Conservation (phyloP, 192 early-diverging fungal species). For the Obelidium mucronatum region DNA sequence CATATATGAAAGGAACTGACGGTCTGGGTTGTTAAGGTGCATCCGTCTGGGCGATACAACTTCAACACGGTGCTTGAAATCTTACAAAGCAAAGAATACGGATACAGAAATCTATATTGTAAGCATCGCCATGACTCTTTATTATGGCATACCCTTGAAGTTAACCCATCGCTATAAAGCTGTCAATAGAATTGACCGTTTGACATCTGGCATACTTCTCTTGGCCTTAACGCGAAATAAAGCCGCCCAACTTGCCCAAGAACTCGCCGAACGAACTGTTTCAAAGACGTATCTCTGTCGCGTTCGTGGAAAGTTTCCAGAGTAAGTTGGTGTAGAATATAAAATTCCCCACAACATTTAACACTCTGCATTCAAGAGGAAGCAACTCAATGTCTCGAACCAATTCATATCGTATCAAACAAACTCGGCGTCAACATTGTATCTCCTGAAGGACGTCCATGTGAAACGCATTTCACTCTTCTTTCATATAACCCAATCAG, state of each 20-base stretch:
- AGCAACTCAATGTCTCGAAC: slow-evolving; percentile 68
- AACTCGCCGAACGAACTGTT: slow-evolving; percentile 73
- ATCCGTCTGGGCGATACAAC: slow-evolving; percentile 85
- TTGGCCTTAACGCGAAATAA: slow-evolving; percentile 64
- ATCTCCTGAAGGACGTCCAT: slow-evolving; percentile 82
- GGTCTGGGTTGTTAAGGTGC: no score
- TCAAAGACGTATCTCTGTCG: slow-evolving; percentile 89
- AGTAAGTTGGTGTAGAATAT: not conserved
- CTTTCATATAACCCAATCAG: slow-evolving; percentile 68
- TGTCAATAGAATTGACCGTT: slow-evolving; percentile 91
- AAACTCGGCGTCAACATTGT: slow-evolving; percentile 92
- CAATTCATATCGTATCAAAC: slow-evolving; percentile 83
- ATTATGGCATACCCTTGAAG: not conserved
- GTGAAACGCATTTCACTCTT: slow-evolving; percentile 77
- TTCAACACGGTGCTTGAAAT: slow-evolving; percentile 75
- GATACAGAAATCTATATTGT: slow-evolving; percentile 42
- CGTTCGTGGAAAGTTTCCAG: slow-evolving; percentile 87
- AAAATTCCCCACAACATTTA: no score
- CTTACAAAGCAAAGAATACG: slow-evolving; percentile 36
- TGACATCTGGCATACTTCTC: slow-evolving; percentile 92
- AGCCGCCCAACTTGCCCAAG: slow-evolving; percentile 68
- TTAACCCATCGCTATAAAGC: slow-evolving; percentile 49
- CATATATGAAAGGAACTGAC: no score
- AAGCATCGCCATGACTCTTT: slow-evolving; percentile 12
- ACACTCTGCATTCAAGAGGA: no score